A percentile compares a stretch with the other conserved stretches of the same genome.
phyloP scores from a whole-genome alignment of 148 eudicot genomes.

The Rhododendron kiyosumense region DNA sequence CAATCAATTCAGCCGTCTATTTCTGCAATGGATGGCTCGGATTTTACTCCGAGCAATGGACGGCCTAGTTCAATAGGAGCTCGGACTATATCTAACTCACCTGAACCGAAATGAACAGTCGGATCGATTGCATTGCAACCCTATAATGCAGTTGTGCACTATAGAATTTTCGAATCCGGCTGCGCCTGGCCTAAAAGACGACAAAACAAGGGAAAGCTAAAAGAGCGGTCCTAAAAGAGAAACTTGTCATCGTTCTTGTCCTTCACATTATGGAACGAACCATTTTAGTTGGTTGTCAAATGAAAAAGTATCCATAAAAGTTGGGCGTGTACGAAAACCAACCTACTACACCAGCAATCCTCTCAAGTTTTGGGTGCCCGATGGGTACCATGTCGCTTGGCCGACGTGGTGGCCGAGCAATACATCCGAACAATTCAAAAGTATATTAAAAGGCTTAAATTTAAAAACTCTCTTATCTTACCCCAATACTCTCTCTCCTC shows the following conservation, averaged over 20 bases:
- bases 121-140: accelerated
- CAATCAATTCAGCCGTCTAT: too few species aligned
- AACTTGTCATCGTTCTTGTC: background rate
- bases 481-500: too few species aligned
- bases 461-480: too few species aligned
- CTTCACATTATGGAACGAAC: background rate
- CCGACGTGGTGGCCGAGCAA: too few species aligned
- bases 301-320: background rate
- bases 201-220: background rate
- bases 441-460: too few species aligned
- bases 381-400: too few species aligned
- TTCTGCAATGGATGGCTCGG: accelerated
- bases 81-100: accelerated
- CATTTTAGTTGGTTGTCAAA: background rate
- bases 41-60: too few species aligned
- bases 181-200: background rate
- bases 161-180: background rate
- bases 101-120: accelerated
- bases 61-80: too few species aligned
- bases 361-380: background rate
- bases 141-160: too few species aligned
- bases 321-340: background rate
- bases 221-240: background rate
- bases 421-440: too few species aligned
- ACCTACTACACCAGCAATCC: background rate